Conservation (phyloP, 345 rosid genomes). For the Salix koriyanagi region DNA sequence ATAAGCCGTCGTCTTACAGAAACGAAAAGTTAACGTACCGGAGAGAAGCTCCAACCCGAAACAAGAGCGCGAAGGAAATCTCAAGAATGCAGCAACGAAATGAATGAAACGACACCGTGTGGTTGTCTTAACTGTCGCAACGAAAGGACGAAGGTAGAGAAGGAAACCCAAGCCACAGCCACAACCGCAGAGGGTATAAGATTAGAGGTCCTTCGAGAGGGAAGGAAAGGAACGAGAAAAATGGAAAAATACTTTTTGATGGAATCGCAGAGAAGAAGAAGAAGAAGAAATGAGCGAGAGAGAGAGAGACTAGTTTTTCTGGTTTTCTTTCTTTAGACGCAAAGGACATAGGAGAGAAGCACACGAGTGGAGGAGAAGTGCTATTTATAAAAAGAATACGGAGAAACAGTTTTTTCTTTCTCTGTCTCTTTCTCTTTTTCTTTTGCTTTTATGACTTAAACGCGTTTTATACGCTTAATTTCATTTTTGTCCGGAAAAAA, state of each 20-base stretch:
- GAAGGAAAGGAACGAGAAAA: neutral
- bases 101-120: neutral
- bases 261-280: slow-evolving; percentile 29
- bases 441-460: neutral
- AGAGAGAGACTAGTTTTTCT: neutral
- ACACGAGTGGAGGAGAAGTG: neutral
- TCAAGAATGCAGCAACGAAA: slow-evolving; percentile 18
- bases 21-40: slow-evolving; percentile 6
- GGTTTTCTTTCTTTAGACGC: neutral
- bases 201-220: neutral
- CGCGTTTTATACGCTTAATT: too few species aligned
- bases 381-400: slow-evolving; percentile 16
- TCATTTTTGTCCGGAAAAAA: too few species aligned
- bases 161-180: neutral
- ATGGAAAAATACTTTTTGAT: neutral
- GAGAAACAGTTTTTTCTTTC: neutral
- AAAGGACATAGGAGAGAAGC: neutral
- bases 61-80: slow-evolving; percentile 1
- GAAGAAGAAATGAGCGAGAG: slow-evolving; percentile 30
- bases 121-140: neutral
- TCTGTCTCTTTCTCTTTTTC: too few species aligned
- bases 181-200: neutral
- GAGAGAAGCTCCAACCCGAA: slow-evolving; percentile 1
- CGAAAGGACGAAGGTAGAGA: neutral
- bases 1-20: neutral